Percentiles rank a stretch among this genome's conserved stretches.
Evolutionary conservation across 2,329 filamentous ascomycete genomes (phyloP).

Genomic region (Blastomyces emzantsi): DNA sequence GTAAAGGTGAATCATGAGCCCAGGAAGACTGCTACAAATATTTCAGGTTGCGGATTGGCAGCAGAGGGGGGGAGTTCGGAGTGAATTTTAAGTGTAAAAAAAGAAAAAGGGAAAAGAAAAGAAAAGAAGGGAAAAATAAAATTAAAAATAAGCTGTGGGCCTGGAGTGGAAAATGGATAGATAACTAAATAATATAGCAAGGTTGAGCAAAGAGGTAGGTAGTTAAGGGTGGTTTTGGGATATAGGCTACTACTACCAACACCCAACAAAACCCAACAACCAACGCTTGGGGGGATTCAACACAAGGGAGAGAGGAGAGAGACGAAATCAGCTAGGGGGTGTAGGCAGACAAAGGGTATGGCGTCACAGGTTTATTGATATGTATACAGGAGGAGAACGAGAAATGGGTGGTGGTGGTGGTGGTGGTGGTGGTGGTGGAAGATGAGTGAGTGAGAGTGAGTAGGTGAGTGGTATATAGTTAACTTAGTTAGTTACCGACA

Average conservation of each 20-base stretch:
- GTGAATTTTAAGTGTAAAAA: background rate
- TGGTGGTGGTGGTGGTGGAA: no score
- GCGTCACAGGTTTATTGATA: background rate
- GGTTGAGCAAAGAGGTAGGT: background rate
- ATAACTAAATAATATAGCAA: background rate
- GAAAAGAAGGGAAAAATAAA: background rate
- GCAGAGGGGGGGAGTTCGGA: background rate
- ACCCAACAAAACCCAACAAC: background rate
- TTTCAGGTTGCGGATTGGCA: background rate
- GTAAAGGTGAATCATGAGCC: background rate
- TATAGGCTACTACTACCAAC: background rate
- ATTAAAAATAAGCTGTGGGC: background rate
- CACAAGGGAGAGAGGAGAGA: background rate
- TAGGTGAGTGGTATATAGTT: no score
- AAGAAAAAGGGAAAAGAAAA: background rate
- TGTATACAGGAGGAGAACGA: background rate
- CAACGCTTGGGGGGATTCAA: background rate
- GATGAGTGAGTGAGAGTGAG: background rate
- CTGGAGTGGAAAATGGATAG: background rate
- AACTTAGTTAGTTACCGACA: no score
- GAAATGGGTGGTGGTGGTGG: background rate
- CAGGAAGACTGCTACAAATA: background rate
- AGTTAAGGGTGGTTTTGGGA: background rate
- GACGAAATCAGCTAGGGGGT: background rate
- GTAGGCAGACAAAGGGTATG: background rate